Evolutionary conservation across 2,329 filamentous ascomycete genomes (phyloP).

Genomic region (Fusarium circinatum): DNA sequence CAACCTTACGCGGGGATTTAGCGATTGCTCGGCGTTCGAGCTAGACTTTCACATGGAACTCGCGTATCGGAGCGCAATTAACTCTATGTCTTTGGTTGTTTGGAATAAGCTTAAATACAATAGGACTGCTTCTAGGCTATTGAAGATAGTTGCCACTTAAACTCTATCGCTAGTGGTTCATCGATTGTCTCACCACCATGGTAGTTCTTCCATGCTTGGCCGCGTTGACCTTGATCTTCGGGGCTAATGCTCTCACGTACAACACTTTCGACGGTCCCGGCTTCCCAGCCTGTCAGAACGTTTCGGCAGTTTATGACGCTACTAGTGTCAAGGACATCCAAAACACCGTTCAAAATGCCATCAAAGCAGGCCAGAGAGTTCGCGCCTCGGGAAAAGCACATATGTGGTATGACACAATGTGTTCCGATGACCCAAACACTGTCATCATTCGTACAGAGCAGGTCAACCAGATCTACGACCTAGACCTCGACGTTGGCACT

Average conservation of each 20-base stretch:
- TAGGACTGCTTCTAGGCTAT: background rate
- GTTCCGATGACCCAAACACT: background rate
- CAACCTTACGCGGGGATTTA: background rate
- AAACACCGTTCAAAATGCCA: background rate
- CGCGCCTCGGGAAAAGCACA: background rate
- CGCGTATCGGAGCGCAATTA: background rate
- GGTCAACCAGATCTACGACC: background rate
- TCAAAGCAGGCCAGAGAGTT: background rate
- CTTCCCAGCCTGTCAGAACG: conserved; percentile 1
- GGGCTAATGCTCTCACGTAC: background rate
- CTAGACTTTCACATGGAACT: background rate
- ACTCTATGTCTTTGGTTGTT: background rate
- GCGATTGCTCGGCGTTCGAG: background rate
- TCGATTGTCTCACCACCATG: background rate
- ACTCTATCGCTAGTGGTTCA: background rate
- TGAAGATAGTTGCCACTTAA: background rate
- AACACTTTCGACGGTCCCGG: conserved; percentile 3
- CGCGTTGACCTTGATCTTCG: accelerated
- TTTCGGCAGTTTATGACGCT: background rate
- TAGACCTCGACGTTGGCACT: background rate
- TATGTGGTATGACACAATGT: conserved; percentile 19
- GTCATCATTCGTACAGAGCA: conserved; percentile 6
- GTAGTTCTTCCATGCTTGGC: background rate
- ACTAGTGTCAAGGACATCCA: conserved; percentile 10
- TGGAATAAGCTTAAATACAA: background rate